Conservation (phyloP, 2,329 filamentous ascomycete species). For the Teratosphaeriaceae sp. region DNA sequence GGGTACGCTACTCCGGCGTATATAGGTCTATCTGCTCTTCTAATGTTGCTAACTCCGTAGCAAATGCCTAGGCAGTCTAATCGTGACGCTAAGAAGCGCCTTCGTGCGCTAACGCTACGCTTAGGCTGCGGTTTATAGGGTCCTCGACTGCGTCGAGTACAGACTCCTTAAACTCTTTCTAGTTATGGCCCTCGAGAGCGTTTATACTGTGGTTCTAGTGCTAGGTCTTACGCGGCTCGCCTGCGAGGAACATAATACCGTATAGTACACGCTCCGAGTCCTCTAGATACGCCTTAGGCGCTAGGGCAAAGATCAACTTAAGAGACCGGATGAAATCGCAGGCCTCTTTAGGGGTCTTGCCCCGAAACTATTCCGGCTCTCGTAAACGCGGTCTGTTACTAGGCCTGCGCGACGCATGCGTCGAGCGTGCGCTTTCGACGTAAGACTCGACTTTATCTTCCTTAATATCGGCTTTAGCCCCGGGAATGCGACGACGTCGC, state of each 20-base stretch:
- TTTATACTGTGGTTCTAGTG: not conserved
- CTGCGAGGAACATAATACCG: conserved; percentile 1
- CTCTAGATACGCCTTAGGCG: not conserved
- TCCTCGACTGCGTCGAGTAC: not conserved
- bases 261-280: not conserved
- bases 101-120: not conserved
- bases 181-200: not conserved
- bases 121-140: not conserved
- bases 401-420: no score
- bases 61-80: not conserved
- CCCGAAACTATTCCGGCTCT: not conserved
- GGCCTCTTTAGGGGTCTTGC: conserved; percentile 2
- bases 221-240: not conserved
- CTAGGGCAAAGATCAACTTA: not conserved
- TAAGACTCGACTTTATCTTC: no score
- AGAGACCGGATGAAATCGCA: not conserved
- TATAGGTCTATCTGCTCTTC: not conserved
- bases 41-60: not conserved
- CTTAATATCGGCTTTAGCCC: no score
- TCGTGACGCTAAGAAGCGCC: not conserved
- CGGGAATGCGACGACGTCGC: no score
- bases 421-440: no score
- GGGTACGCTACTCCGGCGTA: not conserved
- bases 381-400: not conserved
- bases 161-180: not conserved